Conservation (phyloP, 208 protist species). For the Trypanosoma vivax region DNA sequence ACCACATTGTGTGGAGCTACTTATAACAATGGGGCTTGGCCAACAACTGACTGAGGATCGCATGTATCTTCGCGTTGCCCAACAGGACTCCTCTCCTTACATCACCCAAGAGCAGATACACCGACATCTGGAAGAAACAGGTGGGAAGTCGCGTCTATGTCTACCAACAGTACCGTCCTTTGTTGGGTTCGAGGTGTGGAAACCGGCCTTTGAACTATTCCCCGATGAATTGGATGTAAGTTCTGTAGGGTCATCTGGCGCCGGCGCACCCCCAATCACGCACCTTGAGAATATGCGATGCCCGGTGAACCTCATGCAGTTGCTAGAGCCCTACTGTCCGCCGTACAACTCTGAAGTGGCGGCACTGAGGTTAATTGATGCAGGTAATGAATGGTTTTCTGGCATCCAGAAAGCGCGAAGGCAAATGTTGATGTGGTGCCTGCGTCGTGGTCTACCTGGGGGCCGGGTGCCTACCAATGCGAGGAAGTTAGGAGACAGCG, state of each 20-base stretch:
- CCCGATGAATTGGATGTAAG: slow-evolving; percentile 18
- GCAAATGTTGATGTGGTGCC: slow-evolving; percentile 16
- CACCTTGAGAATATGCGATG: slow-evolving; percentile 37
- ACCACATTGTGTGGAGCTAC: slow-evolving; percentile 49
- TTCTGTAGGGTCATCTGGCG: not conserved
- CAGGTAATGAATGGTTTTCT: slow-evolving; percentile 27
- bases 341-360: slow-evolving; percentile 47
- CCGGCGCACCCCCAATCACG: not conserved
- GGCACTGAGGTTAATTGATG: slow-evolving; percentile 24
- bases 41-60: slow-evolving; percentile 18
- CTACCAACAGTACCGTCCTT: slow-evolving; percentile 54
- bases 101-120: slow-evolving; percentile 35
- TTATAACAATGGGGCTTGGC: slow-evolving; percentile 52
- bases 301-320: slow-evolving; percentile 70
- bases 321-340: slow-evolving; percentile 82
- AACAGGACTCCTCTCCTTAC: slow-evolving; percentile 23
- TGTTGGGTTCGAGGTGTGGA: slow-evolving; percentile 68
- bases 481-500: not conserved
- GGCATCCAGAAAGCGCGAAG: slow-evolving; percentile 17
- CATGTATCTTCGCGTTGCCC: slow-evolving; percentile 3
- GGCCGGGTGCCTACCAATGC: not conserved
- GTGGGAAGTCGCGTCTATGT: slow-evolving; percentile 46
- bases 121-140: slow-evolving; percentile 32
- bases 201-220: slow-evolving; percentile 39
- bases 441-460: slow-evolving; percentile 1